A percentile compares a stretch with the other conserved stretches of the same genome.
Evolutionary conservation across 495 filamentous ascomycete species (phyloP).

Genomic region (Xylaria bambusicola): DNA sequence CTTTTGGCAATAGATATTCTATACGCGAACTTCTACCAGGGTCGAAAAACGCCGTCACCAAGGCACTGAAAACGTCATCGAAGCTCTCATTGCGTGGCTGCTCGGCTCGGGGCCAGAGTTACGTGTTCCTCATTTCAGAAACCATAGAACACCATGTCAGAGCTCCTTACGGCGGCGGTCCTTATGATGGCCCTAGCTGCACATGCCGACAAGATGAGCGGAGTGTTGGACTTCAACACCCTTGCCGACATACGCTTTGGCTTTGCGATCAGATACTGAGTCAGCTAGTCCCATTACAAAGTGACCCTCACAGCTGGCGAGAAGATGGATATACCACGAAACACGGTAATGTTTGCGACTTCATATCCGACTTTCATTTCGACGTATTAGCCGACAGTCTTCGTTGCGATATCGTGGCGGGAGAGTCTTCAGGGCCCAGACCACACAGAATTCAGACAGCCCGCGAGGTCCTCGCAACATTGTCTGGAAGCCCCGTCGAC

Average conservation of each 20-base stretch:
- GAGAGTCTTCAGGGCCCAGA: constrained; percentile 32
- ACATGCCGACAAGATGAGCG: constrained; percentile 39
- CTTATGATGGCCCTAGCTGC: constrained; percentile 42
- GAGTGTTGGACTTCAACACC: constrained; percentile 24
- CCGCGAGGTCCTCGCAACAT: constrained; percentile 45
- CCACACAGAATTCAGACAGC: constrained; percentile 40
- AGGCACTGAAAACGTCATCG: constrained; percentile 33
- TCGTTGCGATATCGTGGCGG: constrained; percentile 42
- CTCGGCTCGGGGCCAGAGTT: constrained; percentile 42
- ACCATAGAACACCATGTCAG: constrained; percentile 47
- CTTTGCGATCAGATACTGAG: constrained; percentile 48
- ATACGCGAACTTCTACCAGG: constrained; percentile 28
- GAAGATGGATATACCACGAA: constrained; percentile 41
- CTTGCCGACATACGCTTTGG: constrained; percentile 53
- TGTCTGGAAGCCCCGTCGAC: constrained; percentile 37
- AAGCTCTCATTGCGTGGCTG: constrained; percentile 47
- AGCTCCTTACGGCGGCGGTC: constrained; percentile 39
- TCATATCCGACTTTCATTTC: constrained; percentile 45
- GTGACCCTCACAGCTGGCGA: constrained; percentile 36
- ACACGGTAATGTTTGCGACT: constrained; percentile 44
- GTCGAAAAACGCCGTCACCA: constrained; percentile 27
- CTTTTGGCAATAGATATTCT: constrained; percentile 41
- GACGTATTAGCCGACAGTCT: constrained; percentile 48
- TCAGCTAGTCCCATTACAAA: constrained; percentile 39
- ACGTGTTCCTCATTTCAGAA: constrained; percentile 51